A percentile compares a stretch with the other conserved stretches of the same genome.
Conservation (phyloP, 2,329 filamentous ascomycete genomes). For the Exophiala phaeomuriformis region DNA sequence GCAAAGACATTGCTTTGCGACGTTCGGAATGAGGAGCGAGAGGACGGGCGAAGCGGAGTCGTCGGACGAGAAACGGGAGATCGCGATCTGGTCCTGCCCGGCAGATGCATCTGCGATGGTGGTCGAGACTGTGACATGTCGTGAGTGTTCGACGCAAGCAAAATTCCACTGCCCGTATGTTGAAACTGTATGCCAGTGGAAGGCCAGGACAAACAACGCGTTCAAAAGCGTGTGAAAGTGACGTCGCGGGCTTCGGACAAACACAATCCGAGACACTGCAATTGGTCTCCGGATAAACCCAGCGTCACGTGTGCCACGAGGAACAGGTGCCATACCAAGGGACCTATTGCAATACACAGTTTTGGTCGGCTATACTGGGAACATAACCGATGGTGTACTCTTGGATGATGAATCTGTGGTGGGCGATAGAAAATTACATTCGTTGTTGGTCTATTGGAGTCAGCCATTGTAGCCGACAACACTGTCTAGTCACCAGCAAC, state of each 20-base stretch:
- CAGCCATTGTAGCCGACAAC: neutral
- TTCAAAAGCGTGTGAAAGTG: neutral
- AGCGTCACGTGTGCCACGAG: neutral
- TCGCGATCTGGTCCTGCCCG: conserved; percentile 51
- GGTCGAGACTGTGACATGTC: conserved; percentile 12
- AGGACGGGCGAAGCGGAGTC: conserved; percentile 83
- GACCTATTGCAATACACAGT: too few species aligned
- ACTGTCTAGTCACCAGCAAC: conserved; percentile 2
- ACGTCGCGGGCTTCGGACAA: neutral
- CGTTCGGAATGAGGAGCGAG: conserved; percentile 79
- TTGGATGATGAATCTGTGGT: too few species aligned
- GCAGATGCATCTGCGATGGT: conserved; percentile 1
- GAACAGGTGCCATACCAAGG: neutral
- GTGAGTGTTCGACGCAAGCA: neutral
- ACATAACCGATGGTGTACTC: too few species aligned
- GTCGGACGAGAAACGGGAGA: conserved; percentile 68
- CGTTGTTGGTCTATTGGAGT: neutral
- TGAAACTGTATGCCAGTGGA: neutral
- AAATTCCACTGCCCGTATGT: neutral
- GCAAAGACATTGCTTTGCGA: conserved; percentile 55
- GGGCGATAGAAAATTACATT: neutral
- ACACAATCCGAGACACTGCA: neutral
- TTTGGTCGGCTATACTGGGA: too few species aligned
- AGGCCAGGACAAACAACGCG: neutral
- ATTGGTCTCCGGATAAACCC: neutral